phyloP scores from a whole-genome alignment of 371 early-diverging fungal genomes.

The Mortierella sp. region DNA sequence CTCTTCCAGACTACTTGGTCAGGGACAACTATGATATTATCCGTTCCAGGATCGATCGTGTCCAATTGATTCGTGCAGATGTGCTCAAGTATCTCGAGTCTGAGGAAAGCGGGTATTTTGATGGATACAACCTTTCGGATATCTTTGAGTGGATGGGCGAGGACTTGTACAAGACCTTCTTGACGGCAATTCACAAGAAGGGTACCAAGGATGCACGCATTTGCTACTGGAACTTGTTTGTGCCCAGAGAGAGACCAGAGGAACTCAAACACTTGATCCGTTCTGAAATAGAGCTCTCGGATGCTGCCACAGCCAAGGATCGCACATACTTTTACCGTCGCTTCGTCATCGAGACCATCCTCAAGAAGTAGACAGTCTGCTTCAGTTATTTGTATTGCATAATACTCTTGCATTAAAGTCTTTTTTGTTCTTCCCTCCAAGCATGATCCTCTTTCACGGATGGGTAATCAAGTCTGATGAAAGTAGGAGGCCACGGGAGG shows the following conservation, averaged over 20 bases:
- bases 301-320: slow-evolving; percentile 49
- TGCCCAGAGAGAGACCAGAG: slow-evolving; percentile 50
- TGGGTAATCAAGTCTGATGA: no score
- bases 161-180: slow-evolving; percentile 44
- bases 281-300: slow-evolving; percentile 45
- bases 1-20: slow-evolving; percentile 42
- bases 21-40: slow-evolving; percentile 47
- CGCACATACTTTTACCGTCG: slow-evolving; percentile 55
- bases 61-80: slow-evolving; percentile 41
- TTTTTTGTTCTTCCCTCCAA: no score
- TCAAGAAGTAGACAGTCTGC: slow-evolving; percentile 24
- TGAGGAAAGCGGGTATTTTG: slow-evolving; percentile 51
- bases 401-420: background rate
- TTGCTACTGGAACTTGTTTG: slow-evolving; percentile 55
- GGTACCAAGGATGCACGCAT: slow-evolving; percentile 49
- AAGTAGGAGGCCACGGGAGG: no score
- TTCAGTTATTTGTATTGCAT: background rate
- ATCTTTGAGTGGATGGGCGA: slow-evolving; percentile 56
- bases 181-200: slow-evolving; percentile 47
- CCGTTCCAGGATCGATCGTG: slow-evolving; percentile 46
- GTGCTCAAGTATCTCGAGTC: slow-evolving; percentile 52
- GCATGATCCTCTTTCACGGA: no score
- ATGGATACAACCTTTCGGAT: slow-evolving; percentile 52
- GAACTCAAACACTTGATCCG: slow-evolving; percentile 41
- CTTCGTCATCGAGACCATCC: slow-evolving; percentile 50